phyloP scores from a whole-genome alignment of 139 green algal species.

The Chlorella sp. region DNA sequence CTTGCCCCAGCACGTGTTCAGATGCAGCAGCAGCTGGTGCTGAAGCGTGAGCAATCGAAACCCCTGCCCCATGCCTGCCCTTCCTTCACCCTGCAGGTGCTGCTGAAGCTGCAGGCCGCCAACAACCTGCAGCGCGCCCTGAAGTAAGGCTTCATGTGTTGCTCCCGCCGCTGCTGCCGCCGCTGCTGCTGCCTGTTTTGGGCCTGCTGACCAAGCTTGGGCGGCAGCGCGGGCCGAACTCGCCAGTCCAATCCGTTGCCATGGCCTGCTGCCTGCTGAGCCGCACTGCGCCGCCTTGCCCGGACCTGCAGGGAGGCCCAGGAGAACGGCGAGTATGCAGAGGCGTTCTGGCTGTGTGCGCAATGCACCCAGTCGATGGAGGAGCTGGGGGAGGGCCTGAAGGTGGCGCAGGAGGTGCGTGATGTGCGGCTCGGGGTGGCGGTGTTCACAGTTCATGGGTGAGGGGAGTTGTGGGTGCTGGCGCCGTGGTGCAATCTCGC shows the following conservation, averaged over 20 bases:
- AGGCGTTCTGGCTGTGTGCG: slow-evolving; percentile 54
- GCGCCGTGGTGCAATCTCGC: too few relatives aligned
- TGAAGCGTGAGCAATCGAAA: too few relatives aligned
- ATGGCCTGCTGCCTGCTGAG: too few relatives aligned
- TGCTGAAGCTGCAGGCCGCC: slow-evolving; percentile 45
- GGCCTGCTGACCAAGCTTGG: background rate
- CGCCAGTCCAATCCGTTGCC: too few relatives aligned
- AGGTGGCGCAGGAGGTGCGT: slow-evolving; percentile 34
- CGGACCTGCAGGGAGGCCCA: slow-evolving; percentile 43
- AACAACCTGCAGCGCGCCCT: slow-evolving; percentile 43
- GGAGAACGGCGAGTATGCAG: slow-evolving; percentile 55
- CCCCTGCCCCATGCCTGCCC: too few relatives aligned
- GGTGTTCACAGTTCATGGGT: background rate
- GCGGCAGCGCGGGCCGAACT: too few relatives aligned
- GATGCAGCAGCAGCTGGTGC: too few relatives aligned
- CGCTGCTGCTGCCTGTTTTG: background rate
- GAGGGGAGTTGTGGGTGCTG: background rate
- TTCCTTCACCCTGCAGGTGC: background rate
- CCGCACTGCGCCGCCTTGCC: too few relatives aligned
- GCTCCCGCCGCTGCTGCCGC: background rate
- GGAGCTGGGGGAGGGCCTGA: slow-evolving; percentile 35
- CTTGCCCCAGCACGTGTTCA: too few relatives aligned
- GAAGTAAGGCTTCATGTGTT: slow-evolving; percentile 30
- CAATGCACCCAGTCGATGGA: slow-evolving; percentile 47
- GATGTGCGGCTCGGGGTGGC: background rate